phyloP scores from a whole-genome alignment of 192 early-diverging fungal genomes.

The Coemansia sp. region DNA sequence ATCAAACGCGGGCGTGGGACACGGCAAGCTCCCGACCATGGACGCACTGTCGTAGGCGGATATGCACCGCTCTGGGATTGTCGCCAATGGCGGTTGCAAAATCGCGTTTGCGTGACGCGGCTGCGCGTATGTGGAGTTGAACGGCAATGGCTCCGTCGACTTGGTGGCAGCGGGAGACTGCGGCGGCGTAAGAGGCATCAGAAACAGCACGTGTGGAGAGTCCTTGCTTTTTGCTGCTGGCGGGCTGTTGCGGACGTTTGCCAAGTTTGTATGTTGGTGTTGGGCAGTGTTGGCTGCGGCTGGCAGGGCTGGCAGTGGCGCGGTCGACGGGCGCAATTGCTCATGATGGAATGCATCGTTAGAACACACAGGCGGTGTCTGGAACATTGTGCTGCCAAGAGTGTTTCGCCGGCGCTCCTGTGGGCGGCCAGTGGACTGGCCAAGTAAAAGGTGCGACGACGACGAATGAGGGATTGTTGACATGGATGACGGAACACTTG shows the following conservation, averaged over 20 bases:
- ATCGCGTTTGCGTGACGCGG: not conserved
- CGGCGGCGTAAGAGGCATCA: conserved; percentile 19
- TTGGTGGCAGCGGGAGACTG: conserved; percentile 7
- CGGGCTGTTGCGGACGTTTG: too few relatives aligned
- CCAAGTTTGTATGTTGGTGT: too few relatives aligned
- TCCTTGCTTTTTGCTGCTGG: not conserved
- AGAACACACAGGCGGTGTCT: not conserved
- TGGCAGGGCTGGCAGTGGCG: not conserved
- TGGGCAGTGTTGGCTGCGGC: not conserved
- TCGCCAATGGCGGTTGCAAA: not conserved
- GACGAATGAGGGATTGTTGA: conserved; percentile 5
- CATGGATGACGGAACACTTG: conserved; percentile 9
- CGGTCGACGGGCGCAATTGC: not conserved
- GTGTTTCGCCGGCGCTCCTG: conserved; percentile 36
- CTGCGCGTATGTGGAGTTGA: not conserved
- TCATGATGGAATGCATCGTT: not conserved
- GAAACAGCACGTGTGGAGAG: conserved; percentile 6
- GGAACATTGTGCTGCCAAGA: conserved; percentile 8
- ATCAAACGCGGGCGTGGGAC: not conserved
- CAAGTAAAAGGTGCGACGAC: not conserved
- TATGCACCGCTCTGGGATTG: conserved; percentile 3
- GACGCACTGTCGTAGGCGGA: not conserved
- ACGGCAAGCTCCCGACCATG: not conserved
- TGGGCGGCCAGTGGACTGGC: not conserved
- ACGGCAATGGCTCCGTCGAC: not conserved